Conservation (phyloP, 805 yeast genomes). For the Candida alai region DNA sequence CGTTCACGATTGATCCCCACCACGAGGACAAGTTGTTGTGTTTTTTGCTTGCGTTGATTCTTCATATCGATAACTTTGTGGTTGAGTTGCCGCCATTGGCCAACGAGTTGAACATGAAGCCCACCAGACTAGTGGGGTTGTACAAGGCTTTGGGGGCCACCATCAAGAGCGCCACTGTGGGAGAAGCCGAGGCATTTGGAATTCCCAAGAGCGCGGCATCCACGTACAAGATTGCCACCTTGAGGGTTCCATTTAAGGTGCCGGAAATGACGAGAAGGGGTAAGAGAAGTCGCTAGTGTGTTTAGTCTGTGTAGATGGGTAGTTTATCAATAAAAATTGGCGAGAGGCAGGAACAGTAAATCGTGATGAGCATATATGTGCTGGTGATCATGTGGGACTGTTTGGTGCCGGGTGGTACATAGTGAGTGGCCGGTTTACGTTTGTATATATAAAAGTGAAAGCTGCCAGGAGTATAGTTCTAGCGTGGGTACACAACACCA, state of each 20-base stretch:
- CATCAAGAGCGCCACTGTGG: constrained; percentile 64
- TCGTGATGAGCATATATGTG: too few relatives aligned
- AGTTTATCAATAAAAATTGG: too few relatives aligned
- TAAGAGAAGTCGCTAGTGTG: constrained; percentile 12
- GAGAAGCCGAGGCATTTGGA: constrained; percentile 73
- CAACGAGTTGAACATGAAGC: constrained; percentile 76
- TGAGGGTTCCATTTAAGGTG: constrained; percentile 83
- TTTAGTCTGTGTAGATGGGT: too few relatives aligned
- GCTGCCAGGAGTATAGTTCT: too few relatives aligned
- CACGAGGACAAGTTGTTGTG: constrained; percentile 84
- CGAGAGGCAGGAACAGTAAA: too few relatives aligned
- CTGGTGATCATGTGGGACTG: too few relatives aligned
- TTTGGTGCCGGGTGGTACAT: too few relatives aligned
- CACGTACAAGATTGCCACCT: constrained; percentile 72
- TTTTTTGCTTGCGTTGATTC: constrained; percentile 63
- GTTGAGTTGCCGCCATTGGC: constrained; percentile 81
- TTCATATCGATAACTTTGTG: constrained; percentile 73
- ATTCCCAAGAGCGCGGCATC: constrained; percentile 57
- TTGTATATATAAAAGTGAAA: too few relatives aligned
- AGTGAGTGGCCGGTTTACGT: too few relatives aligned
- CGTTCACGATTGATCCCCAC: constrained; percentile 82
- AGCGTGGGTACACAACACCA: too few relatives aligned
- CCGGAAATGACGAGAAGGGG: constrained; percentile 79
- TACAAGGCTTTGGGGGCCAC: constrained; percentile 80
- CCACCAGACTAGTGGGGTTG: constrained; percentile 62